Conservation (phyloP, 371 early-diverging fungal species). For the Actinomucor elegans region DNA sequence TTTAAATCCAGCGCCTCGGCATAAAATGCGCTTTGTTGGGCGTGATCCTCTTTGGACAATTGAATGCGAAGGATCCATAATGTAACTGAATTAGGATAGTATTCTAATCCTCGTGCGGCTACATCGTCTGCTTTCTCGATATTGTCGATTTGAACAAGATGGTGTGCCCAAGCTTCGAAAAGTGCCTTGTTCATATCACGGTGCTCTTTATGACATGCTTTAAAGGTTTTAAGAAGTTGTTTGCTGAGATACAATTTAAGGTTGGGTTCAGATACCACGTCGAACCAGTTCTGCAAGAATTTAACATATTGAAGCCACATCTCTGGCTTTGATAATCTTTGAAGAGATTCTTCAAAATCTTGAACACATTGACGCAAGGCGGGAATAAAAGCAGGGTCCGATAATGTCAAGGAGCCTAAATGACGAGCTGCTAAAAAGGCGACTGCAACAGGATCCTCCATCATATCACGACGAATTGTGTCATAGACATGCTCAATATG, state of each 20-base stretch:
- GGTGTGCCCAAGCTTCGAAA: conserved; percentile 49
- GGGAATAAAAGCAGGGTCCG: conserved; percentile 56
- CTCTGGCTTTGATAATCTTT: conserved; percentile 31
- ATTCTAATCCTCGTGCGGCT: conserved; percentile 37
- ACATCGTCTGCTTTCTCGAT: conserved; percentile 26
- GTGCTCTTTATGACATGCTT: conserved; percentile 38
- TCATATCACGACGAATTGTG: conserved; percentile 66
- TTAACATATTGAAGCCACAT: conserved; percentile 63
- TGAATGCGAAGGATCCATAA: conserved; percentile 47
- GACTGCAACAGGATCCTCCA: conserved; percentile 52
- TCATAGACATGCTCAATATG: conserved; percentile 51
- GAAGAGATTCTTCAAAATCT: conserved; percentile 44
- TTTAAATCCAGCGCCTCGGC: conserved; percentile 35
- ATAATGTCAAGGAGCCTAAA: conserved; percentile 23
- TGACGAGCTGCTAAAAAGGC: conserved; percentile 63
- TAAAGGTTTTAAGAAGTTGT: conserved; percentile 44
- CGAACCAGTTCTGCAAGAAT: conserved; percentile 58
- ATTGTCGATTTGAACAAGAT: conserved; percentile 19
- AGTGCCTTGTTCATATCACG: conserved; percentile 38
- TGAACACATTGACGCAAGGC: conserved; percentile 54
- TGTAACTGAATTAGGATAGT: conserved; percentile 35
- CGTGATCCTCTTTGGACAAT: conserved; percentile 11
- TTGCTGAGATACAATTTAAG: conserved; percentile 59
- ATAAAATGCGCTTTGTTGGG: conserved; percentile 25
- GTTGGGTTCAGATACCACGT: conserved; percentile 54